Evolutionary conservation across 1,284 basidiomycete species (phyloP), one percentile per base, ranked within the genome.

Genomic region (Puccinia triticina): DNA sequence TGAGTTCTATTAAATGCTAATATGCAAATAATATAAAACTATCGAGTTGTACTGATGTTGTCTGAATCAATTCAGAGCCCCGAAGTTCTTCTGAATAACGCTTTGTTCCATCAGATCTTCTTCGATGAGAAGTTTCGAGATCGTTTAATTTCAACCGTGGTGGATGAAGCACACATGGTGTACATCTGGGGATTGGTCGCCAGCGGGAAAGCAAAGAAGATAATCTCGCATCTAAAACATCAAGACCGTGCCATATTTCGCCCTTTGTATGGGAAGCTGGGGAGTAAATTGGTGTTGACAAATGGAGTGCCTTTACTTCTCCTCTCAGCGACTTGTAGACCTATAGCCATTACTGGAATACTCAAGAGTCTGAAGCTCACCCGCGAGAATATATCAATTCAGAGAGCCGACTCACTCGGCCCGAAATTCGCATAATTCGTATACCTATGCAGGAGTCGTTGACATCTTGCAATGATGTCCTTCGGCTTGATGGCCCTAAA

Each of bases 171-270:
- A 5, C 66, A n/a, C 40, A 50, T 73, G 16, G 53, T 73, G n/a
- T 73, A 73, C 50, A 73, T n/a, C 71, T 73, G 71, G 71, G 71
- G 71, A 11, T 29, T 73, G 23, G 71, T 73, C 11, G 71, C 40
- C 21, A 73, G 71, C 26, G 71, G 71, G 12, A 21, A 50, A 29
- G 40, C 43, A 46, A 48, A 55, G 32, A 48, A 55, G 32, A 50
- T 46, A 26, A 29, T 46, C 1, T 29, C 46, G 26, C 50, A 55
- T 12, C n/a, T 48, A 53, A 23, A 21, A 48, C 10, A 12, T 21
- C 71, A 73, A 3, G 37, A 73, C 46, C 2, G 3, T 48, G 37
- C n/a, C 11, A 11, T 50, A 16, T 73, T 73, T 29, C 43, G 71
- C 21, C 71, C 43, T 1, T 46, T 21, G 18, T 73, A 73, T 34